Evolutionary conservation across 78 protist species (phyloP).

Genomic region (Thecamonas trahens): DNA sequence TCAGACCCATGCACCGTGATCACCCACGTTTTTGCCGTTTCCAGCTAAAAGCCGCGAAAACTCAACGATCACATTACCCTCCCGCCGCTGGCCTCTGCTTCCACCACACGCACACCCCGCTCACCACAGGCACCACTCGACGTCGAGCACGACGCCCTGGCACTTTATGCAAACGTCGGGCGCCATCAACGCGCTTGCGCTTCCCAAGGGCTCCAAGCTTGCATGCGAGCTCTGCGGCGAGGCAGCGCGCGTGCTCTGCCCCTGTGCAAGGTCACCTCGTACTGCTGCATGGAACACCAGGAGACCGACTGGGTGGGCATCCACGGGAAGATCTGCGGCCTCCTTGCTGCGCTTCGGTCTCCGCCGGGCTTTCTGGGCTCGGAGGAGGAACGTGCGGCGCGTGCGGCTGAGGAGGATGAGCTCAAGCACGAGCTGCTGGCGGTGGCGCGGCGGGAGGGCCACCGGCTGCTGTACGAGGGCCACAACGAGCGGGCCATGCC

Average conservation of each 20-base stretch:
- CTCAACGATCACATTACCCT: too few relatives aligned
- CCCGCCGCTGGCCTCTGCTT: too few relatives aligned
- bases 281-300: conserved; percentile 6
- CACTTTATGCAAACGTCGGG: neutral
- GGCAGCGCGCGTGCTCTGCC: neutral
- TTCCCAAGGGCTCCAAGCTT: neutral
- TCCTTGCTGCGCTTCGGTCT: neutral
- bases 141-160: too few relatives aligned
- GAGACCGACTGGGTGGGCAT: conserved; percentile 17
- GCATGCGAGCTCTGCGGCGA: conserved; percentile 7
- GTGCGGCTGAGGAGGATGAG: neutral
- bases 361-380: neutral
- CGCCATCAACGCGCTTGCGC: neutral
- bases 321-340: conserved; percentile 20
- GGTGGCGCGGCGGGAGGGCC: neutral
- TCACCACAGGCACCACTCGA: too few relatives aligned
- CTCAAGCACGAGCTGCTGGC: neutral
- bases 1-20: too few relatives aligned
- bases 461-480: neutral
- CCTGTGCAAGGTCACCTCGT: neutral
- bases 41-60: too few relatives aligned
- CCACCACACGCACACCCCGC: too few relatives aligned
- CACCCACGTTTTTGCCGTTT: too few relatives aligned
- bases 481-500: conserved; percentile 27
- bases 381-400: conserved; percentile 5